Evolutionary conservation across 1,139 yeast species (phyloP), one percentile per base, ranked within the genome.

Genomic region (Lodderomyces theae): DNA sequence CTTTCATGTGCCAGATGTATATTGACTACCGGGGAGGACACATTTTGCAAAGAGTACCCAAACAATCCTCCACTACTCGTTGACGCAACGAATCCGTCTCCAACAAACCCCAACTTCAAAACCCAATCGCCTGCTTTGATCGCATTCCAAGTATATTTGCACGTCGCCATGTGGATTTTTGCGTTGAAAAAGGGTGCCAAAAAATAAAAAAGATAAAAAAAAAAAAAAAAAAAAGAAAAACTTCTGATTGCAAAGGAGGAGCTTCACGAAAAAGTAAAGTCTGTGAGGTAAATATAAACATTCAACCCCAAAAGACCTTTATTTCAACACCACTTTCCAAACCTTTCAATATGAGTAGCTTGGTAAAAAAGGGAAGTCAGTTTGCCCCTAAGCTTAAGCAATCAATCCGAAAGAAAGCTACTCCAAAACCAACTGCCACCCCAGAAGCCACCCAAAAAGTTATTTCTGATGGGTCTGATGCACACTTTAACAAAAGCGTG

Each of bases 1-100:
- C 69, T 55, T 33, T 66, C 72, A 45, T 72, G 77, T 11, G 74
- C 74, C 10, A 54, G 51, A 1, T 38, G 30, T 13, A 45, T 43
- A 11, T 26, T 22, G 29, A 40, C 23, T 9, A 43, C 23, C 5
- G 56, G 49, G 11, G 34, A 29, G 4, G 43, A 49, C 4, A 37
- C 31, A 6, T 34, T 51, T 24, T 43, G 45, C 28, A 65, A 41
- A 42, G 72, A 63, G 46, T 65, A 64, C 7, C 68, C 48, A 34
- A 63, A 60, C n/a, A 80, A 42, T 2, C 63, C 51, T 2, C 84
- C 83, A 44, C 70, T 67, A 34, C 80, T 69, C 15, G 74, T 60
- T 0, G 81, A 64, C 0, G 74, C 67, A 1, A 71, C 66, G 15
- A 79, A 52, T 0, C 42, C 30, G 18, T 72, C 71, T 22, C 66